Evolutionary conservation across 352 stramenopile genomes (phyloP), one percentile per base, ranked within the genome.

Genomic region (Phytophthora citrophthora): DNA sequence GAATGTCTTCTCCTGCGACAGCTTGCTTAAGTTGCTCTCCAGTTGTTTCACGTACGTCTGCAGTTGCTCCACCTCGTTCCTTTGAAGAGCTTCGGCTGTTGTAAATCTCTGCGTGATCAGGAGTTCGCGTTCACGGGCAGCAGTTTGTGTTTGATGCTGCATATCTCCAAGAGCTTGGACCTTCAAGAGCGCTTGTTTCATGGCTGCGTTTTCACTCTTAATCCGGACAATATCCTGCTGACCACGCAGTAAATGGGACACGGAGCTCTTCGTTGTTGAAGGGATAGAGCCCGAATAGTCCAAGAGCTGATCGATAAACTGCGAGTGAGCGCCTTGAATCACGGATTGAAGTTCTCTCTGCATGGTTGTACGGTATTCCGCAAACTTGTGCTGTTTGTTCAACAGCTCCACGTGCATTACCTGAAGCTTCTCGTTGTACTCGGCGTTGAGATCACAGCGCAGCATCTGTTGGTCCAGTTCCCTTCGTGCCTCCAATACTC

Each of bases 141-240:
- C 63, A 15, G 50, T 54, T 4, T 81, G 74, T 10, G 61, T 79
- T 29, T 90, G 70, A 23, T 85, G 75, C 41, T 91, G 80, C 69
- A 89, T 86, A 23, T 82, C 72, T 16, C 81, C 73, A 12, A 92
- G 55, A 12, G 85, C 70, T n/a, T 89, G 79, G 6, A 94, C 61
- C 32, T 86, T 89, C 6, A 92, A 53, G 10, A 92, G 53, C 9
- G 83, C 84, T 61, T 89, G 81, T 53, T 90, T 90, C 44, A 94
- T 70, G 15, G 70, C 54, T 9, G 81, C 65, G 41, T 91, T 94
- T 49, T 94, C 85, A 15, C 79, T 70, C n/a, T 82, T 75, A 6
- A 85, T 55, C 23, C 70, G 66, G 11, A 83, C 74, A 18, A 76
- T 44, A 0, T 72, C 71, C 18, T 74, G 69, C 24, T 90, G 76